Percentiles rank a stretch among this genome's conserved stretches.
These are phyloP conservation scores for Leptomonas pyrrhocoris DNA, from an alignment of 208 protist genomes.

Conservation along the genomic window DNA sequence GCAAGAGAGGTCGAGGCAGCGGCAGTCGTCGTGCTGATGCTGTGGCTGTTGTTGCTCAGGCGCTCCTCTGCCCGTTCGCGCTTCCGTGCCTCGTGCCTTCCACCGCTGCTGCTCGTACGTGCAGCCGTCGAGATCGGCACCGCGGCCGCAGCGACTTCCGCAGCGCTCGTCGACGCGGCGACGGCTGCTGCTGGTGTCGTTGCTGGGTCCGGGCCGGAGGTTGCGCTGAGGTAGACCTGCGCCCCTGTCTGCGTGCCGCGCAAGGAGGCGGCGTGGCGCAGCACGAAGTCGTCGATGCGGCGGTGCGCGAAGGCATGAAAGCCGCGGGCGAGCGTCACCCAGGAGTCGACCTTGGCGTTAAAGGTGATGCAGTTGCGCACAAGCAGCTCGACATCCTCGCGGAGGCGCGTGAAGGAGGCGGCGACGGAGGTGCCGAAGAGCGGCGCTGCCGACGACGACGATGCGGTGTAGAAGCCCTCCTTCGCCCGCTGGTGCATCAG, in stretches of 20 bases:
- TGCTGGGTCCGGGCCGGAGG: too few relatives aligned
- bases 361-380: slow-evolving; percentile 86
- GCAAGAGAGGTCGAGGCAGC: not conserved
- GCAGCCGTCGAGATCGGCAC: not conserved
- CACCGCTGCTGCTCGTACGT: not conserved
- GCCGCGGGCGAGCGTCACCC: slow-evolving; percentile 66
- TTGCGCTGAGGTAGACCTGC: not conserved
- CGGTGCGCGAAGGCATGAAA: slow-evolving; percentile 81
- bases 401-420: slow-evolving; percentile 56
- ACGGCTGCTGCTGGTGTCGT: not conserved
- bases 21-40: not conserved
- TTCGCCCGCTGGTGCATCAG: slow-evolving; percentile 64
- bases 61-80: slow-evolving; percentile 16
- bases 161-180: not conserved
- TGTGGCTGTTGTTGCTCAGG: too few relatives aligned
- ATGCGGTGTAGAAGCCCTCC: slow-evolving; percentile 60
- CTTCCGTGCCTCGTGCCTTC: slow-evolving; percentile 1
- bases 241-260: slow-evolving; percentile 67
- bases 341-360: slow-evolving; percentile 64
- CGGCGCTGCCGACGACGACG: slow-evolving; percentile 8
- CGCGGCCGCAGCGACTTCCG: not conserved
- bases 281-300: slow-evolving; percentile 80
- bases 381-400: slow-evolving; percentile 83
- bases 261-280: slow-evolving; percentile 55
- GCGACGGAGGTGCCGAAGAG: slow-evolving; percentile 65